Conservation (phyloP, 129 eudicot species). For the Tagetes erecta region DNA sequence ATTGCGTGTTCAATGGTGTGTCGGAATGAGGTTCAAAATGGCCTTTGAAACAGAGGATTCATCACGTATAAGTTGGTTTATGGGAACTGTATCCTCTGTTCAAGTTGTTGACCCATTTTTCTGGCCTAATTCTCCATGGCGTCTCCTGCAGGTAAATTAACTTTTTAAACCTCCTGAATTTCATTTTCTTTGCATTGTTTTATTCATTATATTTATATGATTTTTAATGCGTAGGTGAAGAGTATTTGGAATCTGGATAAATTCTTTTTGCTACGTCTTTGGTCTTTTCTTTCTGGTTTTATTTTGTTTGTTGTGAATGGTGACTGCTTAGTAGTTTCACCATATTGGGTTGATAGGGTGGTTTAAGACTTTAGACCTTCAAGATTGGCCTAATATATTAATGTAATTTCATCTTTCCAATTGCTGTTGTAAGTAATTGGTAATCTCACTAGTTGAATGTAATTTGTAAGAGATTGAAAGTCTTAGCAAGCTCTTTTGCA, state of each 20-base stretch:
- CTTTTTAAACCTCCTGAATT: background rate
- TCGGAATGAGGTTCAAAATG: constrained; percentile 78
- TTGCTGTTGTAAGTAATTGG: background rate
- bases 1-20: constrained; percentile 56
- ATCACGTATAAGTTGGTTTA: constrained; percentile 84
- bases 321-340: background rate
- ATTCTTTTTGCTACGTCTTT: background rate
- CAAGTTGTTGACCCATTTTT: constrained; percentile 71
- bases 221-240: constrained; percentile 1
- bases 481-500: background rate
- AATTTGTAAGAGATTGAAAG: background rate
- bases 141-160: constrained; percentile 68
- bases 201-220: constrained; percentile 1
- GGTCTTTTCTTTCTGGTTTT: constrained; percentile 14
- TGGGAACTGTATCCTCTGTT: constrained; percentile 76
- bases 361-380: constrained; percentile 2
- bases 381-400: background rate
- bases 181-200: background rate
- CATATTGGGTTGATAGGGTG: background rate
- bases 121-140: constrained; percentile 96
- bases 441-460: background rate
- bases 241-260: constrained; percentile 1
- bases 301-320: background rate
- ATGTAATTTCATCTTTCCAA: background rate
- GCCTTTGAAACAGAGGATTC: constrained; percentile 78